Base-by-base conservation (phyloP, 441 rosid species). In the Gossypium davidsonii region DNA sequence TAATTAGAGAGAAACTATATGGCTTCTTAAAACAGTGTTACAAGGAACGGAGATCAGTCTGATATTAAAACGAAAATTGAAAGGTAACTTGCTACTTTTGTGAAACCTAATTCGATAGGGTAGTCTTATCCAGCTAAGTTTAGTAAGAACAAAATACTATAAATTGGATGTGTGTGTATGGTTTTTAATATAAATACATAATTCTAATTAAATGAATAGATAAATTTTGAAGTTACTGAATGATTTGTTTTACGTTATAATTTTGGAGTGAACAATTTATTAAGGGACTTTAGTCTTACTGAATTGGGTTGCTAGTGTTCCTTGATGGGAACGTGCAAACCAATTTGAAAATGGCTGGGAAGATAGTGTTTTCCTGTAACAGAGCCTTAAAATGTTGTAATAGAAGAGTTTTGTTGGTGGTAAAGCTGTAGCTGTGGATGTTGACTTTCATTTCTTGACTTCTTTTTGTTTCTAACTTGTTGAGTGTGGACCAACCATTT, bases 401-500 rank as follows among this genome's bases (percentile, higher is more conserved):
- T 66, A 26, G 11, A 11, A 11, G 39, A 11, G 23, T 17, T 15
- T 25, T 72, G 48, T 42, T 8, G 12, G 58, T 15, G 46, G 14
- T 21, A 58, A 71, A 7, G 23, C 55, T 49, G 20, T 49, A 18
- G n/a, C 17, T 44, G 28, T 59, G 23, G 56, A 15, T 44, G 46
- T 51, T 21, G 42, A 2, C 1, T 37, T 58, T 9, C 6, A 39
- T 42, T 73, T 53, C 2, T 0, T n/a, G 48, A 15, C 18, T 10
- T 23, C 21, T 44, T 11, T n/a, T 51, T 52, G 48, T 74, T 56
- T 26, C 64, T 26, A 59, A 26, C 42, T 59, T 69, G 8, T 20
- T 31, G 17, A 64, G 74, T 62, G 64, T 76, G 77, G 74, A 21
- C 69, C 73, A 62, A 72, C 44, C 17, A 70, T 56, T 52, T 51